Evolutionary conservation across 2,329 filamentous ascomycete species (phyloP), one percentile per base, ranked within the genome.

Genomic region (Cercospora sp.): DNA sequence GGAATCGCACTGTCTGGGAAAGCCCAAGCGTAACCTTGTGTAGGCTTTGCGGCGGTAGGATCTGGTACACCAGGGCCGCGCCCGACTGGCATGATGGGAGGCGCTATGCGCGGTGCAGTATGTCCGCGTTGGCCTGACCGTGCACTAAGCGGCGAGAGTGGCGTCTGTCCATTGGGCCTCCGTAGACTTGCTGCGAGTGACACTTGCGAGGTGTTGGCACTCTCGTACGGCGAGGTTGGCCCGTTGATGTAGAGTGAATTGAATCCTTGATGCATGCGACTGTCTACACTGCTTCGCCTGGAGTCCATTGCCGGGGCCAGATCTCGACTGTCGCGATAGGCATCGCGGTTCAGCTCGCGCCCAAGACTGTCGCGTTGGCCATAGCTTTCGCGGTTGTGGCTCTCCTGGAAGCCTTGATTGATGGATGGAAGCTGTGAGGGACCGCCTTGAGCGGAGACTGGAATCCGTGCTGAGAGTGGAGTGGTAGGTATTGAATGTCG

Each of bases 21-120:
- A 72, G 91, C 91, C 91, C 91, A 94, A 4, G 91, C 90, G 77
- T 91, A 91, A 77, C 91, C 91, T 78, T 93, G 93, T 10, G 90
- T 94, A 5, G 91, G 91, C 77, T 92, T 90, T 31, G 90, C 89
- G 45, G 91, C 91, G 73, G 82, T 84, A 6, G 84, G 83, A 76
- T 85, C 82, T 83, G 89, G 75, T 87, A 90, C 81, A 85, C 91
- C 75, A 82, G 87, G 80, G 82, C 89, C 72, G 84, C 90, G 70
- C 83, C 90, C 72, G 31, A 83, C 82, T 0, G 91, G 90, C 28
- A 90, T 92, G 74, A 94, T 94, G 8, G 90, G 88, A 5, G 91
- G 91, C 3, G 91, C 91, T 2, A 89, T 89, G 71, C 89, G 86
- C 63, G 86, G 82, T 8, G 84, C 83, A 76, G 80, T 77, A 31